Base-by-base conservation (phyloP, 768 basidiomycete genomes). In the Serendipita sp. region DNA sequence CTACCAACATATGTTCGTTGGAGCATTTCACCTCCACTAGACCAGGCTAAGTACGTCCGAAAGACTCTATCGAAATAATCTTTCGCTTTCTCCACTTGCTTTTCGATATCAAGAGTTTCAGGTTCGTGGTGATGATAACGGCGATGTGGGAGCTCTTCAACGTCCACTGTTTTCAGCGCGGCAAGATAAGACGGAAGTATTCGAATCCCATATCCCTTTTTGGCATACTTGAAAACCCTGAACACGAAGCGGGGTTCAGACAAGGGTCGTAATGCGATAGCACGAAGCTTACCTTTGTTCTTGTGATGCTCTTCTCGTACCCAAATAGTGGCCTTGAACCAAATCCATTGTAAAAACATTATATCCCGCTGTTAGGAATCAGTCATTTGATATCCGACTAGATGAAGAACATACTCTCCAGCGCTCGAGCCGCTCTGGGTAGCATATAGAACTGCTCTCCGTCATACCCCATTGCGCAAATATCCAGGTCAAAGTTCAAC, bases 151-250 rank as follows among this genome's bases (percentile, higher is more conserved):
- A 47, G 30, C 64, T 10, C 18, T 18, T 30, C 44, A 3, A n/a
- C 32, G 30, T 44, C 51, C 16, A 32, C 34, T 7, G 28, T 37
- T 38, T 44, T 35, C 24, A 67, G 63, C 32, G 58, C 66, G 16
- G 30, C 60, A 18, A 67, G 16, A 38, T 67, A 67, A 13, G 56
- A 58, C 0, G 67, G 65, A 7, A 67, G 67, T 28, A 67, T 63
- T 41, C 67, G 67, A 0, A 67, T 62, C n/a, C 66, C 67, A 62
- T 64, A 67, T 11, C 67, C 67, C 38, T 66, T 67, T 58, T 67
- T 47, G 0, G 67, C 67, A 54, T 67, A 67, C 37, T 67, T 67
- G 64, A 67, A 67, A 1, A 67, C 67, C 3, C 67, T 67, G 63
- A 8, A 47, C 11, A 11, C 24, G 64, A 34, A 35, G 37, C 45